phyloP scores from a whole-genome alignment of 108 stramenopile species.

The Cylindrotheca fusiformis region DNA sequence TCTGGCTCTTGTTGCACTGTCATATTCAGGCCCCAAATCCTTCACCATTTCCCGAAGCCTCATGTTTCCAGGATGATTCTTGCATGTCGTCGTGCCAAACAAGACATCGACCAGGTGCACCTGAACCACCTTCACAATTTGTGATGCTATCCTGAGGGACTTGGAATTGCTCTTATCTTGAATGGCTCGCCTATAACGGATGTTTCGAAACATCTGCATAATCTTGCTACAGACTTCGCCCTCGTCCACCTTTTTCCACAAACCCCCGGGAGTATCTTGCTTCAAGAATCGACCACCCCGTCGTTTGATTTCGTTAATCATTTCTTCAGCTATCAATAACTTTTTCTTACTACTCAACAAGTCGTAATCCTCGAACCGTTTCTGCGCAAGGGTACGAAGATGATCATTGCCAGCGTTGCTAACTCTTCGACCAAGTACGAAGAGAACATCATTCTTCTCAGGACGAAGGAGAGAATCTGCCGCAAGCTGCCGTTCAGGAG shows the following conservation, averaged over 20 bases:
- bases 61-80: too few relatives aligned
- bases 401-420: slow-evolving; percentile 8
- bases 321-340: neutral
- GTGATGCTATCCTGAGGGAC: neutral
- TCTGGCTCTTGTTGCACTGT: too few relatives aligned
- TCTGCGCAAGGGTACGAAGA: neutral
- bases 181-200: too few relatives aligned
- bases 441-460: slow-evolving; percentile 3
- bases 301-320: neutral
- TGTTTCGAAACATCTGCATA: too few relatives aligned
- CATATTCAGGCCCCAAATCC: too few relatives aligned
- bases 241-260: too few relatives aligned
- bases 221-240: too few relatives aligned
- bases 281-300: neutral
- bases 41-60: too few relatives aligned
- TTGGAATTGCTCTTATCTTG: neutral
- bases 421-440: slow-evolving; percentile 5
- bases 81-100: too few relatives aligned
- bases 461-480: neutral
- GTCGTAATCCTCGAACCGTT: slow-evolving; percentile 1
- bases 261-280: neutral
- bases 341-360: neutral
- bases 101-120: too few relatives aligned
- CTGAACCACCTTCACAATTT: too few relatives aligned
- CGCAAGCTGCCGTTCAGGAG: too few relatives aligned